A percentile compares a stretch with the other conserved stretches of the same genome.
phyloP scores from a whole-genome alignment of 2,329 filamentous ascomycete genomes.

The Phaeosphaeriaceae sp. region DNA sequence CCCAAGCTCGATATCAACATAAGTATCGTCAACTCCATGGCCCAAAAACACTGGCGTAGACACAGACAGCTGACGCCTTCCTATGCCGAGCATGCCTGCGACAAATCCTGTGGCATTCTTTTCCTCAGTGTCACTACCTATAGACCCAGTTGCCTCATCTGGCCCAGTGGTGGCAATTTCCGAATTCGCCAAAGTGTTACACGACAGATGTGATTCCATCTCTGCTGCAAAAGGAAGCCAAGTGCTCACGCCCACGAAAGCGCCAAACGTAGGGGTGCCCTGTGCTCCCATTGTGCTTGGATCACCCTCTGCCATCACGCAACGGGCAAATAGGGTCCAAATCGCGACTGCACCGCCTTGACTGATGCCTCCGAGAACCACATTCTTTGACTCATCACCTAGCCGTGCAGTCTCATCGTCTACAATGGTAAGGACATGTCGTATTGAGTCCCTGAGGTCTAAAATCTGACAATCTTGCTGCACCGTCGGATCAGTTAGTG shows the following conservation, averaged over 20 bases:
- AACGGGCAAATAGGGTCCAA: constrained; percentile 20
- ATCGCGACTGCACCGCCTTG: constrained; percentile 26
- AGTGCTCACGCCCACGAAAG: constrained; percentile 23
- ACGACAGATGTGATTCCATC: not conserved
- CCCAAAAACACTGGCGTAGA: constrained; percentile 22
- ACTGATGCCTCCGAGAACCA: constrained; percentile 26
- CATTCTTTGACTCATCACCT: constrained; percentile 8
- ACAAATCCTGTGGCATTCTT: too few relatives aligned
- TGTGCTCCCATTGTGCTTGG: too few relatives aligned
- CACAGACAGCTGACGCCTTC: too few relatives aligned
- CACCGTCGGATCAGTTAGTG: constrained; percentile 50
- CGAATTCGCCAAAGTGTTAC: too few relatives aligned
- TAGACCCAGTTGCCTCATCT: too few relatives aligned
- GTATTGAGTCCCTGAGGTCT: constrained; percentile 52
- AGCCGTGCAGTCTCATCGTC: constrained; percentile 19
- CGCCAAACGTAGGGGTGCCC: constrained; percentile 1
- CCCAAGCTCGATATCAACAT: not conserved
- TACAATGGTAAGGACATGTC: constrained; percentile 30
- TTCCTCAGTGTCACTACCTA: too few relatives aligned
- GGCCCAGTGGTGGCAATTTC: too few relatives aligned
- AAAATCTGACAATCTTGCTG: constrained; percentile 52
- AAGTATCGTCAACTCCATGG: constrained; percentile 46
- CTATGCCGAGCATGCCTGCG: too few relatives aligned
- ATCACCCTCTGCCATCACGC: constrained; percentile 4
- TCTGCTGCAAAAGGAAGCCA: constrained; percentile 25